Conservation (phyloP, 345 rosid genomes). For the Euphorbia tirucalli region DNA sequence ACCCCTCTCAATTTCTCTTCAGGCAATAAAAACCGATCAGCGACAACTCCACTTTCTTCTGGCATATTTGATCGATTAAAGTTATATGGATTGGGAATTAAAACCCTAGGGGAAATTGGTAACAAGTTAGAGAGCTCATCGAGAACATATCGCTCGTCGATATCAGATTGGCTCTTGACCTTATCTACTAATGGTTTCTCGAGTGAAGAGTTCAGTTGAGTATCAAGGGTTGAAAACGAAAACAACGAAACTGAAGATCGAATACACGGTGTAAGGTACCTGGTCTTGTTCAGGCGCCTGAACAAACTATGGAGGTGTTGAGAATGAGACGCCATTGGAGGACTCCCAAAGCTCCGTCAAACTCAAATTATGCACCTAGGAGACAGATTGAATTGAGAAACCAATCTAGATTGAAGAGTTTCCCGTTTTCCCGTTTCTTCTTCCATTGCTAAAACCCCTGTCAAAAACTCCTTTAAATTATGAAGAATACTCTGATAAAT, state of each 20-base stretch:
- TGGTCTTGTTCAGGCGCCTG: slow-evolving; percentile 10
- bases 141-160: slow-evolving; percentile 54
- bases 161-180: slow-evolving; percentile 11
- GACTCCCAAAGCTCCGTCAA: neutral
- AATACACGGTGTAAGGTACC: slow-evolving; percentile 20
- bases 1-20: slow-evolving; percentile 85
- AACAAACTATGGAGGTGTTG: slow-evolving; percentile 5
- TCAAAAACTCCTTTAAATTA: no score
- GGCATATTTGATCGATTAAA: slow-evolving; percentile 3
- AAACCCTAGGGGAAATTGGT: slow-evolving; percentile 30
- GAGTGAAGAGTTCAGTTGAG: slow-evolving; percentile 9
- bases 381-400: slow-evolving; percentile 40
- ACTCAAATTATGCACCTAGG: neutral
- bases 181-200: slow-evolving; percentile 17
- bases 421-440: slow-evolving; percentile 72
- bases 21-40: slow-evolving; percentile 52
- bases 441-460: slow-evolving; percentile 44
- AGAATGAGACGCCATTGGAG: neutral
- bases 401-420: slow-evolving; percentile 55
- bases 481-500: no score
- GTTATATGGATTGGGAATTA: slow-evolving; percentile 13
- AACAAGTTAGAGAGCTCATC: slow-evolving; percentile 59
- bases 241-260: slow-evolving; percentile 13
- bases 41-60: slow-evolving; percentile 24
- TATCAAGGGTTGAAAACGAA: slow-evolving; percentile 18